A percentile compares a stretch with the other conserved stretches of the same genome.
Conservation (phyloP, 495 filamentous ascomycete species). For the Trichoderma asperelloides region DNA sequence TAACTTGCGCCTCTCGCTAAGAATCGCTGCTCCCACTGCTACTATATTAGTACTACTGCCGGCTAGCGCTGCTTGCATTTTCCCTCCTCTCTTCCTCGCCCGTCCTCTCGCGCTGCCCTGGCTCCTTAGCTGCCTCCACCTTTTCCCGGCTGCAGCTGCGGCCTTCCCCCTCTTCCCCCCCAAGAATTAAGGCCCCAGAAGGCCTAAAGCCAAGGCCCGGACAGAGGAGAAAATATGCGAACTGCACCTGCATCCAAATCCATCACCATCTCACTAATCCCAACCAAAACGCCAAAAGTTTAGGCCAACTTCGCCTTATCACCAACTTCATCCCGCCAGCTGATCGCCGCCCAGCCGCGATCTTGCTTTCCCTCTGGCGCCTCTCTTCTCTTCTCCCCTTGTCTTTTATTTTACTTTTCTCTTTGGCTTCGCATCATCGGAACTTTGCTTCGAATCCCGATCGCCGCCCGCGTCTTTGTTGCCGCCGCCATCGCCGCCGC, state of each 20-base stretch:
- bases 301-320: not conserved
- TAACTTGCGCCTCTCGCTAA: too few species aligned
- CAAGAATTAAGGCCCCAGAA: not conserved
- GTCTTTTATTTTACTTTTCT: not conserved
- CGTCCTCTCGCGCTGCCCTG: not conserved
- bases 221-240: not conserved
- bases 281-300: constrained; percentile 4
- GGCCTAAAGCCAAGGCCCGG: not conserved
- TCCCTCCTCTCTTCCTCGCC: not conserved
- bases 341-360: not conserved
- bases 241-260: not conserved
- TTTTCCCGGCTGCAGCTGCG: constrained; percentile 2
- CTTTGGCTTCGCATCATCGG: not conserved
- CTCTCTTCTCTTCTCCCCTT: not conserved
- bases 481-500: too few species aligned
- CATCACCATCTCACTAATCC: not conserved
- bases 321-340: not conserved
- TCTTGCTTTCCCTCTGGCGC: not conserved
- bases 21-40: too few species aligned
- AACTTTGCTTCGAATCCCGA: not conserved
- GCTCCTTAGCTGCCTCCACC: not conserved
- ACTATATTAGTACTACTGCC: too few species aligned
- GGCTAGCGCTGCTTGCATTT: not conserved
- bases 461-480: not conserved
- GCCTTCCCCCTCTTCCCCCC: not conserved